Conservation (phyloP, 169 alveolate genomes). For the Besnoitia besnoiti region DNA sequence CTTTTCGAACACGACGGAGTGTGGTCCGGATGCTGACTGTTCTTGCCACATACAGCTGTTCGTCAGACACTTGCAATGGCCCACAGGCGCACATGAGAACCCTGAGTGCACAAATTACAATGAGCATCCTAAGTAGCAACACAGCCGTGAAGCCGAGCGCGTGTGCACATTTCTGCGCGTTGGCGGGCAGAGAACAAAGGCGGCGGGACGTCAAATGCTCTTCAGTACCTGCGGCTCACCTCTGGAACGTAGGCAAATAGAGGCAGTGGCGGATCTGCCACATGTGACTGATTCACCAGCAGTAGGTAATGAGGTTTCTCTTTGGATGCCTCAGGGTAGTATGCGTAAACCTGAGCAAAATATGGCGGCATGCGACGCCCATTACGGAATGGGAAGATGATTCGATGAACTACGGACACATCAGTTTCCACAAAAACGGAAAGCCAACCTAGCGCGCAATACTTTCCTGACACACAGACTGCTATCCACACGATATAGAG, state of each 20-base stretch:
- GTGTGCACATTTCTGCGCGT: background rate
- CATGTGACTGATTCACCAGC: slow-evolving; percentile 11
- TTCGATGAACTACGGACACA: too few species aligned
- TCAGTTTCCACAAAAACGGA: too few species aligned
- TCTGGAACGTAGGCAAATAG: slow-evolving; percentile 63
- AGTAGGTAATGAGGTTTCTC: slow-evolving; percentile 52
- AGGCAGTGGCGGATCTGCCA: slow-evolving; percentile 26
- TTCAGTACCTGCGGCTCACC: slow-evolving; percentile 5
- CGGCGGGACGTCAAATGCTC: background rate
- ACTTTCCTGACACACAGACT: too few species aligned
- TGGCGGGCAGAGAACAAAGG: background rate
- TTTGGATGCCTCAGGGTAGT: slow-evolving; percentile 20
- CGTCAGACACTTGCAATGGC: too few species aligned
- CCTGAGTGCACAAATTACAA: too few species aligned
- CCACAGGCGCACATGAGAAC: too few species aligned
- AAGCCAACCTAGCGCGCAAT: too few species aligned
- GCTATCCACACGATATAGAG: too few species aligned
- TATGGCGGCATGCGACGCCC: background rate
- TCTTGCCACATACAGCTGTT: background rate
- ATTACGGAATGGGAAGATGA: too few species aligned
- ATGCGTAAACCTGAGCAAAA: slow-evolving; percentile 39
- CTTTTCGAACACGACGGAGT: background rate
- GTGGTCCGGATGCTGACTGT: background rate
- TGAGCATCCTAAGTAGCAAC: background rate
- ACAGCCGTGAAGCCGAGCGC: background rate